Conservation (phyloP, 768 basidiomycete species). For the Mycena latifolia region DNA sequence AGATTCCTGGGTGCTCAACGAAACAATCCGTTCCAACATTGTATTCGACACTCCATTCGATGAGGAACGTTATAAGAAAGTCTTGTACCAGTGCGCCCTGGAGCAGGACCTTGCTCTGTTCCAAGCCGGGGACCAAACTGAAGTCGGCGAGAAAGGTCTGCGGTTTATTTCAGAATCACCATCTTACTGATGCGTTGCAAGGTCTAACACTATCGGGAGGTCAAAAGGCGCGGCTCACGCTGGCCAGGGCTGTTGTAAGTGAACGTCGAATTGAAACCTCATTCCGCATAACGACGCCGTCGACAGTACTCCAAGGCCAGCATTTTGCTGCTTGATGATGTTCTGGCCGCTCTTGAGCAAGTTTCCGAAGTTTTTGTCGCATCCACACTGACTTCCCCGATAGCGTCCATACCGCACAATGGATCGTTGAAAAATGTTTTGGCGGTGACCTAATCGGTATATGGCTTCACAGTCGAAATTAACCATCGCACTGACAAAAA, state of each 20-base stretch:
- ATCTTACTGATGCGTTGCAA: not conserved
- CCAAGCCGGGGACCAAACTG: slow-evolving; percentile 75
- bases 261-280: too few relatives aligned
- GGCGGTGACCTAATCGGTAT: slow-evolving; percentile 82
- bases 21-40: slow-evolving; percentile 79
- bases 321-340: slow-evolving; percentile 79
- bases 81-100: slow-evolving; percentile 79
- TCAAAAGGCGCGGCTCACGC: slow-evolving; percentile 58
- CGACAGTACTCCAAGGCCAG: slow-evolving; percentile 63
- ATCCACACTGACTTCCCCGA: not conserved
- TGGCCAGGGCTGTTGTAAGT: slow-evolving; percentile 55
- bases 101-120: slow-evolving; percentile 79
- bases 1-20: slow-evolving; percentile 88
- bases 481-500: too few relatives aligned
- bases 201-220: slow-evolving; percentile 47
- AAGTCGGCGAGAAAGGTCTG: slow-evolving; percentile 74
- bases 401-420: slow-evolving; percentile 81
- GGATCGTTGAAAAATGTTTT: slow-evolving; percentile 85
- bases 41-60: slow-evolving; percentile 84
- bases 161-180: slow-evolving; percentile 54
- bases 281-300: too few relatives aligned
- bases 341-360: slow-evolving; percentile 70
- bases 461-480: too few relatives aligned
- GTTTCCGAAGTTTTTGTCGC: not conserved
- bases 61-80: slow-evolving; percentile 83